Conservation (phyloP, 2,329 filamentous ascomycete species). For the Ceratocystis eucalypticola region DNA sequence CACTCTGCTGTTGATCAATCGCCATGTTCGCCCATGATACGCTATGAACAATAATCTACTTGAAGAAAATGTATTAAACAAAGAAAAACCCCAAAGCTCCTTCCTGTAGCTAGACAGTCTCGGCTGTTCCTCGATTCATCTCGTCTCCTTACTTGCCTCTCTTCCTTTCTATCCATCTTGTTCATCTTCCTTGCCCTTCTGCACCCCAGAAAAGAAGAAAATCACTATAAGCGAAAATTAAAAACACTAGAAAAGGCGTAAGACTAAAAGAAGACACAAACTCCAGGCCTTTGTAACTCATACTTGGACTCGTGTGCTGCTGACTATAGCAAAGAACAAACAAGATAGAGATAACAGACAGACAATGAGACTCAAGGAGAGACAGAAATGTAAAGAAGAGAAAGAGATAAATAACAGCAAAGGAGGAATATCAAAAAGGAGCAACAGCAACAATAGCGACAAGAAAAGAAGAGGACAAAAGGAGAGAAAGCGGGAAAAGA, state of each 20-base stretch:
- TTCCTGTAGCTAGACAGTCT: too few relatives aligned
- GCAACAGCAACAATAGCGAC: background rate
- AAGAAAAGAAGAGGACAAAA: background rate
- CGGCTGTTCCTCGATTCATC: too few relatives aligned
- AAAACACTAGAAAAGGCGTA: background rate
- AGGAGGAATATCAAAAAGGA: background rate
- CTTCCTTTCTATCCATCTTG: background rate
- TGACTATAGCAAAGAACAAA: constrained; percentile 1
- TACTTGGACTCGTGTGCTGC: background rate
- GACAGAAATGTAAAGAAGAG: background rate
- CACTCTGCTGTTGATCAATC: too few relatives aligned
- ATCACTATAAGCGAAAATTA: constrained; percentile 8
- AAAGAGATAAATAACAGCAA: background rate
- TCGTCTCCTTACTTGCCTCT: too few relatives aligned
- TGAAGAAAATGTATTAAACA: too few relatives aligned
- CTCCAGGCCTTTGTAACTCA: constrained; percentile 18
- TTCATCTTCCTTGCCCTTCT: background rate
- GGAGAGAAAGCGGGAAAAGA: constrained; percentile 3
- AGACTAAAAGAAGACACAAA: constrained; percentile 11
- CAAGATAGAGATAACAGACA: background rate
- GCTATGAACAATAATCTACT: too few relatives aligned
- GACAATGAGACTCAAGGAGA: background rate
- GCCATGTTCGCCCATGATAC: too few relatives aligned
- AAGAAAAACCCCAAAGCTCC: too few relatives aligned
- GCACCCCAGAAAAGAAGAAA: constrained; percentile 7